These are phyloP conservation scores for Aristolochia contorta DNA, from an alignment of 164 flowering plant species.

Conservation along the genomic window DNA sequence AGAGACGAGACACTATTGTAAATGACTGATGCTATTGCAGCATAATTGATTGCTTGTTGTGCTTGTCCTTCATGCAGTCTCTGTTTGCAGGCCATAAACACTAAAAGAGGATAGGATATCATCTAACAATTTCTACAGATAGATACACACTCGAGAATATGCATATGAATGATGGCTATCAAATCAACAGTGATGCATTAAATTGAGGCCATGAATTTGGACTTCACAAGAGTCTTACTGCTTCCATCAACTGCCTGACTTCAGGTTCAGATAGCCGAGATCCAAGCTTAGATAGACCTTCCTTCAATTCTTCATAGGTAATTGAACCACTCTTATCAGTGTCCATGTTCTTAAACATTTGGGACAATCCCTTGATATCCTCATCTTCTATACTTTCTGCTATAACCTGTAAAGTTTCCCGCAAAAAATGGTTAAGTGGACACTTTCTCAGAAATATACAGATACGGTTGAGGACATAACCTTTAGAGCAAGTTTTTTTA, in stretches of 20 bases:
- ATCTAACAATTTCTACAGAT: not conserved
- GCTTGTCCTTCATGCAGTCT: not conserved
- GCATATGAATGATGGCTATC: not conserved
- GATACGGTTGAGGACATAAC: constrained; percentile 19
- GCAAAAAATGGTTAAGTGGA: not conserved
- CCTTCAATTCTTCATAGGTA: constrained; percentile 70
- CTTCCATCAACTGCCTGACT: constrained; percentile 80
- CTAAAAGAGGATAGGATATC: not conserved
- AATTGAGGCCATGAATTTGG: not conserved
- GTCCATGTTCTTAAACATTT: constrained; percentile 90
- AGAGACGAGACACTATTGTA: not conserved
- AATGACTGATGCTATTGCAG: not conserved
- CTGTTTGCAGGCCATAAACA: not conserved
- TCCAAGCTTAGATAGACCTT: constrained; percentile 72
- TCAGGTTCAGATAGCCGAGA: constrained; percentile 69
- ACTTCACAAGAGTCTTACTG: constrained; percentile 35
- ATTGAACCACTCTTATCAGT: constrained; percentile 85
- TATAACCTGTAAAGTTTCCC: constrained; percentile 45
- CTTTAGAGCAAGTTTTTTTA: constrained; percentile 84
- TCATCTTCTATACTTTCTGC: constrained; percentile 76
- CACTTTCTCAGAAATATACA: not conserved
- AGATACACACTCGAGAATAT: not conserved
- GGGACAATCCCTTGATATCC: constrained; percentile 77
- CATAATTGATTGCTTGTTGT: not conserved
- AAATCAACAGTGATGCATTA: not conserved